phyloP scores from a whole-genome alignment of 2,329 filamentous ascomycete species.

The Aspergillus awamori region DNA sequence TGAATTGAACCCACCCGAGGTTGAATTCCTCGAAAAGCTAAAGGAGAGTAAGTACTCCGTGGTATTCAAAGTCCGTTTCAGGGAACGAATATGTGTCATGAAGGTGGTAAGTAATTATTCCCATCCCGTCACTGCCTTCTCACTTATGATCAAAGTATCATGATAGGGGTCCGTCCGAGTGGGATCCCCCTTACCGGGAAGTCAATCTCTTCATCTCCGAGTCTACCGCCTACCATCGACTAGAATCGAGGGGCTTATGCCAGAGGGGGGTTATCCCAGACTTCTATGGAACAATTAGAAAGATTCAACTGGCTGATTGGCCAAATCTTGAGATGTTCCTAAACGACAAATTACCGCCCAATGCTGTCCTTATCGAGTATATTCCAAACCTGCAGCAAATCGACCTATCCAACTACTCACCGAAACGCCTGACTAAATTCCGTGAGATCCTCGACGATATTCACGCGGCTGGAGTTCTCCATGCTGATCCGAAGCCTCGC shows the following conservation, averaged over 20 bases:
- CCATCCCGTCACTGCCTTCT: neutral
- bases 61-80: neutral
- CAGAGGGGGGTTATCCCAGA: constrained; percentile 18
- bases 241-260: constrained; percentile 25
- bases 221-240: constrained; percentile 19
- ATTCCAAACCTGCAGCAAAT: no score
- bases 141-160: constrained; percentile 16
- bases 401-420: no score
- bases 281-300: constrained; percentile 20
- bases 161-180: constrained; percentile 3
- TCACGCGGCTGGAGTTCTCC: constrained; percentile 17
- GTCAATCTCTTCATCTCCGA: constrained; percentile 21
- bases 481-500: constrained; percentile 21
- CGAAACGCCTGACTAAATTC: no score
- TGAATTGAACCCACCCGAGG: neutral
- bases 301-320: constrained; percentile 15
- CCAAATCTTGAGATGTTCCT: constrained; percentile 19
- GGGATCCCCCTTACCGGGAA: constrained; percentile 17
- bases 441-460: constrained; percentile 3
- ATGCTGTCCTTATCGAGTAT: no score
- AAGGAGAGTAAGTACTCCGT: neutral
- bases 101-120: neutral
- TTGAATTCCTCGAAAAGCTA: neutral
- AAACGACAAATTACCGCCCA: constrained; percentile 13
- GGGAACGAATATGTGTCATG: neutral